Evolutionary conservation across 2,329 filamentous ascomycete genomes (phyloP), one percentile per base, ranked within the genome.

Genomic region (Talaromyces sp.): DNA sequence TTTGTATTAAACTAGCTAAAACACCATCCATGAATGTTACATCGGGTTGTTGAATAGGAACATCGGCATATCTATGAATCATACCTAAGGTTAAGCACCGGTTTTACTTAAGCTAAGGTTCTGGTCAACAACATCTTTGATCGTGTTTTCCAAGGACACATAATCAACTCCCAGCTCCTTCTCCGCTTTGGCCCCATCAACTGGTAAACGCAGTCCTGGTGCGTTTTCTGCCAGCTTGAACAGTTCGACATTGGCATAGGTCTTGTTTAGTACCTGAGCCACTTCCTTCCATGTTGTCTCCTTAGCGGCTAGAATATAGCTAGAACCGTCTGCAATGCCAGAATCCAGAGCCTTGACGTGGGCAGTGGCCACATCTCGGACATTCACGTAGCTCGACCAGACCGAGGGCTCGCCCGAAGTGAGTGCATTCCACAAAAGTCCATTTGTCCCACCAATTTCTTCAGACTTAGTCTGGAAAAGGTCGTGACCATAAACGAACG

Each of bases 341-440:
- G 62, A 59, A 36, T 66, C 54, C 8, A 72, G 42, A 0, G 67
- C 65, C 44, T 61, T 67, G 51, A 72, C 30, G 54, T 72, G 69
- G 1, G 68, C 70, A 9, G 70, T 68, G 5, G 66, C 69, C 6
- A 71, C 67, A 62, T 72, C 69, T 13, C 36, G 57, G 17, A 71
- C 42, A 62, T 72, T 69, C 11, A 71, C 69, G 4, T 57, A 65
- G 0, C 57, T 62, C 1, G 62, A 36, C 0, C 7, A 44, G 3
- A 17, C 25, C n/a, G 25, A 6, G 1, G 62, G 63, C 6, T 39
- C 27, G 2, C 63, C 66, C 10, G 52, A 54, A 65, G 65, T 67
- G 11, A 71, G 62, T 13, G 55, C 25, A 30, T 10, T 30, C 55
- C 55, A 57, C 10, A 57, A 42, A 17, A 56, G n/a, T 22, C 3